A percentile compares a stretch with the other conserved stretches of the same genome.
Evolutionary conservation across 1,284 basidiomycete genomes (phyloP).

Genomic region (Trichosporon sp.): DNA sequence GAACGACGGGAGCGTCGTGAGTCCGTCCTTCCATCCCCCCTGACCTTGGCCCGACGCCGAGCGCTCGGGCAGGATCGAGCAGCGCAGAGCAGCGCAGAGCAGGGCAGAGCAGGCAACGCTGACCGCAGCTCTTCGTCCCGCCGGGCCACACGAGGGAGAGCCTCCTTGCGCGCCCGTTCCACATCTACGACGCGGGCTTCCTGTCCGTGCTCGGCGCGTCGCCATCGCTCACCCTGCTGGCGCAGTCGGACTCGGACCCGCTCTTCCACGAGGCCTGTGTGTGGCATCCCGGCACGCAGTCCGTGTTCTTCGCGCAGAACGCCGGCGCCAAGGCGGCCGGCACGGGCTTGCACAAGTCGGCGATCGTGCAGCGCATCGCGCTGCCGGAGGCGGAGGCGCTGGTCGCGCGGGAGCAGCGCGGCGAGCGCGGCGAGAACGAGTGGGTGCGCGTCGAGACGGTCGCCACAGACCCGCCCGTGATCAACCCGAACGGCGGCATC

Average conservation of each 20-base stretch:
- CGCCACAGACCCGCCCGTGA: constrained; percentile 54
- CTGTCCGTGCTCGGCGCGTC: constrained; percentile 58
- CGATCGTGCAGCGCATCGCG: constrained; percentile 52
- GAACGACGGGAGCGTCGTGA: not conserved
- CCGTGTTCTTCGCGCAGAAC: constrained; percentile 57
- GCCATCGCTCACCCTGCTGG: constrained; percentile 59
- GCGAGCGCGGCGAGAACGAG: constrained; percentile 47
- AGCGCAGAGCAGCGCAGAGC: too few species aligned
- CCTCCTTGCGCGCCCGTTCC: constrained; percentile 53
- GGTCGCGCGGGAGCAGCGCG: not conserved
- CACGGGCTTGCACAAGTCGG: constrained; percentile 52
- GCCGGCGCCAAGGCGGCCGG: constrained; percentile 51
- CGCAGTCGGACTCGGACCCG: constrained; percentile 54
- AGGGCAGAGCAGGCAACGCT: not conserved
- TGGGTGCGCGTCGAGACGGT: constrained; percentile 54
- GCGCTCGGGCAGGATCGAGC: too few species aligned
- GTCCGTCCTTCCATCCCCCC: not conserved
- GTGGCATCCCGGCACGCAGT: constrained; percentile 59
- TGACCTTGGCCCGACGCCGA: too few species aligned
- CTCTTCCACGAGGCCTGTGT: constrained; percentile 72
- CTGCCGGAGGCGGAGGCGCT: constrained; percentile 47
- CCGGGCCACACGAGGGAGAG: constrained; percentile 28
- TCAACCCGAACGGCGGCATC: constrained; percentile 72
- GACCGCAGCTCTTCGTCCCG: constrained; percentile 37
- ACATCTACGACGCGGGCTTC: constrained; percentile 63